phyloP scores from a whole-genome alignment of 1,284 basidiomycete species.

The Kwoniella shivajii region DNA sequence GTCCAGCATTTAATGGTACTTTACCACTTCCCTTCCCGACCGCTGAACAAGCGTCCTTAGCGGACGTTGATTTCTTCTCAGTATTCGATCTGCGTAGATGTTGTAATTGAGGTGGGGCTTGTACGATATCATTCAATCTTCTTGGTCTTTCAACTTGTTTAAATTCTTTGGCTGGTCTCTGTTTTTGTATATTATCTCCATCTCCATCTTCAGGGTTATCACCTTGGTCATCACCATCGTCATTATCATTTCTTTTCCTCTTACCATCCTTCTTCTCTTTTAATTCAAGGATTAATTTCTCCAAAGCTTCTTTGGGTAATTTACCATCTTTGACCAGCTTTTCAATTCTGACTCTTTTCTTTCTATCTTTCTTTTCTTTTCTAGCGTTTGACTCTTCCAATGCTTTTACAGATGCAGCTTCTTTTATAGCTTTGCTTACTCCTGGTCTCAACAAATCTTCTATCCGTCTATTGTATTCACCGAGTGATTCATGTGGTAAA shows the following conservation, averaged over 20 bases:
- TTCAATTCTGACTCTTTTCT: slow-evolving; percentile 12
- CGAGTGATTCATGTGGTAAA: slow-evolving; percentile 37
- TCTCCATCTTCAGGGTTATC: slow-evolving; percentile 5
- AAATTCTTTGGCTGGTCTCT: slow-evolving; percentile 13
- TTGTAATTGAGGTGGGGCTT: slow-evolving; percentile 45
- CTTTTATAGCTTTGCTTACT: slow-evolving; percentile 49
- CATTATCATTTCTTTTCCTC: slow-evolving; percentile 10
- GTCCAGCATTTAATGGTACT: slow-evolving; percentile 45
- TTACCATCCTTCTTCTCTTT: slow-evolving; percentile 12
- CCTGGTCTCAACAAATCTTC: slow-evolving; percentile 45
- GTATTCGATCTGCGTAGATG: slow-evolving; percentile 24
- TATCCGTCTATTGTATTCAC: slow-evolving; percentile 51
- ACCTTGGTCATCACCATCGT: neutral
- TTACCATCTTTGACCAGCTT: slow-evolving; percentile 16
- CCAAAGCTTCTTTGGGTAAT: slow-evolving; percentile 15
- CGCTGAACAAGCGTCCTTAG: slow-evolving; percentile 21
- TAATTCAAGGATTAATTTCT: slow-evolving; percentile 11
- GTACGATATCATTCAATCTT: slow-evolving; percentile 43
- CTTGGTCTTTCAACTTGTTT: slow-evolving; percentile 23
- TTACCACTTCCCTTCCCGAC: slow-evolving; percentile 28
- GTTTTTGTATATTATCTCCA: neutral
- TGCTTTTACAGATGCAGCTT: slow-evolving; percentile 35
- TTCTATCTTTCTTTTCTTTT: slow-evolving; percentile 30
- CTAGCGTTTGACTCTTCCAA: slow-evolving; percentile 24
- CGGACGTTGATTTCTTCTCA: neutral